Evolutionary conservation across 495 filamentous ascomycete genomes (phyloP), one percentile per base, ranked within the genome.

Genomic region (Aspergillus hancockii): DNA sequence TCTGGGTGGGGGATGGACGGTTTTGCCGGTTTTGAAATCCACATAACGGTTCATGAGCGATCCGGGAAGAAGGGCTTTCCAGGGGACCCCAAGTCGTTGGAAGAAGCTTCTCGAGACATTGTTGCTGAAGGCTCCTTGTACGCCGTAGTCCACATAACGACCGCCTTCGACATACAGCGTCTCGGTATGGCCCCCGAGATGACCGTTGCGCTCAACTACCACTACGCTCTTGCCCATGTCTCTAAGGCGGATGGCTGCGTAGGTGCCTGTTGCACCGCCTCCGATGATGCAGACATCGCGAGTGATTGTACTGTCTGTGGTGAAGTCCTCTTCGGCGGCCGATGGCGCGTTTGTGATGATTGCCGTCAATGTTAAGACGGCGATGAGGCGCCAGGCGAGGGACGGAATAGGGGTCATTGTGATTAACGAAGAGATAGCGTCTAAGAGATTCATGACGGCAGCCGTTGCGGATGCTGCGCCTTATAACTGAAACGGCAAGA

Each of bases 141-240:
- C 73, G 31, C 79, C 78, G 57, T 71, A 76, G 60, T 83, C 75
- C 57, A 79, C 66, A 6, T 73, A 64, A 0, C 47, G 63, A 3
- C 65, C 65, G 22, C 16, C 21, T 12, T 51, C 52, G 19, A 66
- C 60, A 18, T 25, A 23, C 40, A 58, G 66, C 52, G 66, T 66
- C 4, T 61, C 61, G 31, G 52, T 60, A 41, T 63, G 60, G 38
- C 70, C 43, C 57, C 75, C 74, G 23, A 78, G 64, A 9, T 52
- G 40, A 34, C 32, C 59, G 32, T 69, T 51, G 45, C 58, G 57
- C 62, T 76, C 73, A 41, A 76, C 65, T 3, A 78, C 52, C 4
- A 67, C 63, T 10, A 76, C 60, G 32, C 55, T 69, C 56, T 68
- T 61, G n/a, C 60, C 62, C 36, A 55, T 57, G 53, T 73, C 67